phyloP scores from a whole-genome alignment of 805 yeast genomes.

The Teunomyces stri region DNA sequence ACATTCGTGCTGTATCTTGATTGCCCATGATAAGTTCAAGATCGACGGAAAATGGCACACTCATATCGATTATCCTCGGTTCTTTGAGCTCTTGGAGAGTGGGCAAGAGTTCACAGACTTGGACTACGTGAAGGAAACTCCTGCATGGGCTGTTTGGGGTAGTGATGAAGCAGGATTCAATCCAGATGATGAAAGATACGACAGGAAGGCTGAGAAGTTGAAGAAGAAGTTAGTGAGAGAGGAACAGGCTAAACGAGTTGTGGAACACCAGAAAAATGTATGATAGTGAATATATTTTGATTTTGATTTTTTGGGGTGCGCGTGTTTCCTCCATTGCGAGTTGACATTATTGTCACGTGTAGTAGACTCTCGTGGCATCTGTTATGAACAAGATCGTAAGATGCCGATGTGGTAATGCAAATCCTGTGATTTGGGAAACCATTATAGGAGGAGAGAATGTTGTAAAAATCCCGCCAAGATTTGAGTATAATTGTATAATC shows the following conservation, averaged over 20 bases:
- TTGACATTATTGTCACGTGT: no score
- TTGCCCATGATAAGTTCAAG: constrained; percentile 73
- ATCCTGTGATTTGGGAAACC: no score
- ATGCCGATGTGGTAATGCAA: no score
- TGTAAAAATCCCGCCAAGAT: no score
- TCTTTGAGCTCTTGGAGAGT: constrained; percentile 64
- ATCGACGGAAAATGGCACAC: constrained; percentile 79
- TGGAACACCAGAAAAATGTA: constrained; percentile 9
- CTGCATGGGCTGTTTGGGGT: constrained; percentile 91
- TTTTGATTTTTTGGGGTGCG: no score
- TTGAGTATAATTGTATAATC: no score
- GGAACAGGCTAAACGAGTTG: constrained; percentile 14
- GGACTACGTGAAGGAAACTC: constrained; percentile 81
- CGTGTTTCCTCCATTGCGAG: no score
- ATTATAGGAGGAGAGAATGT: no score
- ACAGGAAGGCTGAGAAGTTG: constrained; percentile 59
- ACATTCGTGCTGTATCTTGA: constrained; percentile 86
- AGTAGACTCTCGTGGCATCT: no score
- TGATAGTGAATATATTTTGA: background rate
- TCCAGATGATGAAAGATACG: constrained; percentile 74
- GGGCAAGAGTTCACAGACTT: constrained; percentile 71
- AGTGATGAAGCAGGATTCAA: constrained; percentile 83
- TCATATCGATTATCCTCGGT: constrained; percentile 78
- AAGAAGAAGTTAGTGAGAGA: constrained; percentile 46
- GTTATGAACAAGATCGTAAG: no score